Conservation (phyloP, 768 basidiomycete species). For the Arthromyces matolae region DNA sequence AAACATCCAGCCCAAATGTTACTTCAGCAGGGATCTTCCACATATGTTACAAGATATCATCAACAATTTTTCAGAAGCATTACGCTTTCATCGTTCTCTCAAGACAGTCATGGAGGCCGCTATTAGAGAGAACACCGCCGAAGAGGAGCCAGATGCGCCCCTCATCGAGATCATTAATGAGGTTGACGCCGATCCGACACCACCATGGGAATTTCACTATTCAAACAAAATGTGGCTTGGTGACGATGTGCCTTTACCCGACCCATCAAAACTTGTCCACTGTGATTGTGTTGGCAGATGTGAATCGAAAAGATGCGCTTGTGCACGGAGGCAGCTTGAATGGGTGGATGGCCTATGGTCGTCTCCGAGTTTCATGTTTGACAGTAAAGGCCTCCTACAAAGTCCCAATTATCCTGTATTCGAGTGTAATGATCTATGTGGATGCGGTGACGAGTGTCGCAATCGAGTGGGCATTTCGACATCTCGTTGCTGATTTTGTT, state of each 20-base stretch:
- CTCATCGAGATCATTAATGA: conserved; percentile 64
- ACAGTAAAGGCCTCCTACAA: conserved; percentile 54
- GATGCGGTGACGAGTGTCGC: conserved; percentile 74
- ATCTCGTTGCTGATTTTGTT: background rate
- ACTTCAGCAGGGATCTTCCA: conserved; percentile 50
- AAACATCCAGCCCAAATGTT: conserved; percentile 31
- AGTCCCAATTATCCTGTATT: conserved; percentile 59
- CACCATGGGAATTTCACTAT: conserved; percentile 86
- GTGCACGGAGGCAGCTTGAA: conserved; percentile 53
- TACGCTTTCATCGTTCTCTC: conserved; percentile 39
- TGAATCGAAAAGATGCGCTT: conserved; percentile 71
- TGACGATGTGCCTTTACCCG: conserved; percentile 63
- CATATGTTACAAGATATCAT: conserved; percentile 63
- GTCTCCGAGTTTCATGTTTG: conserved; percentile 61
- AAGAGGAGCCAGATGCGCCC: conserved; percentile 69
- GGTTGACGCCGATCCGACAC: conserved; percentile 64
- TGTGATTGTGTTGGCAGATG: conserved; percentile 78
- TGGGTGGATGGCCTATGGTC: conserved; percentile 29
- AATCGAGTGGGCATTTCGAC: conserved; percentile 59
- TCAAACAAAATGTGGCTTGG: conserved; percentile 79
- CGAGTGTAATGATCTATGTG: conserved; percentile 83
- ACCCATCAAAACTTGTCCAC: conserved; percentile 51
- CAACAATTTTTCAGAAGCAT: conserved; percentile 44
- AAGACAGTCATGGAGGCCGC: conserved; percentile 58
- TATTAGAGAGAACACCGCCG: conserved; percentile 60